Percentiles rank a stretch among this genome's conserved stretches.
Conservation (phyloP, 164 flowering plant genomes). For the Stephania yunnanensis region DNA sequence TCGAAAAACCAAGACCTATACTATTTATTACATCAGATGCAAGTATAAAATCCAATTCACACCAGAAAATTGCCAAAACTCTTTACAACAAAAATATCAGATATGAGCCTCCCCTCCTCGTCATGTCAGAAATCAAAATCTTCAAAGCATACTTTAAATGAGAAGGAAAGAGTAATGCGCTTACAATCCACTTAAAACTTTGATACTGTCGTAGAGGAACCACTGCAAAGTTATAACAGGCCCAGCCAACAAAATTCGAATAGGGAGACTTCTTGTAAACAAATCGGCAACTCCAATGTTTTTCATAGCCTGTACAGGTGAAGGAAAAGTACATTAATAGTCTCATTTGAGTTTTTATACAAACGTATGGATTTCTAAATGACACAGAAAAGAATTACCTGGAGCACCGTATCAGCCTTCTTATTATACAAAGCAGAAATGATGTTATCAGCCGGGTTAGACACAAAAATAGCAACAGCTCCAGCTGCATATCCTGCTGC, state of each 20-base stretch:
- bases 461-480: constrained; percentile 61
- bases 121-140: neutral
- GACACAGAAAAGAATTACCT: constrained; percentile 31
- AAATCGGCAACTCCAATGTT: constrained; percentile 60
- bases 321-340: neutral
- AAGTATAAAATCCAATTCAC: neutral
- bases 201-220: constrained; percentile 79
- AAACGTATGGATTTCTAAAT: neutral
- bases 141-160: neutral
- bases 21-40: neutral
- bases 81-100: neutral
- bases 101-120: no score
- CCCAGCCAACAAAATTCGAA: constrained; percentile 63
- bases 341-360: neutral
- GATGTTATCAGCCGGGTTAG: constrained; percentile 85
- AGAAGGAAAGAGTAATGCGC: constrained; percentile 17
- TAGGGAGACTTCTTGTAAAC: constrained; percentile 89
- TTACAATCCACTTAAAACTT: constrained; percentile 76
- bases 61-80: neutral
- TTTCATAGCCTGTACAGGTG: constrained; percentile 58
- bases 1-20: neutral
- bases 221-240: constrained; percentile 85
- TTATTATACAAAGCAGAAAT: constrained; percentile 71
- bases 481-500: constrained; percentile 87
- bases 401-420: constrained; percentile 44